phyloP scores from a whole-genome alignment of 257 asterid genomes.

The Solanum bukasovii region DNA sequence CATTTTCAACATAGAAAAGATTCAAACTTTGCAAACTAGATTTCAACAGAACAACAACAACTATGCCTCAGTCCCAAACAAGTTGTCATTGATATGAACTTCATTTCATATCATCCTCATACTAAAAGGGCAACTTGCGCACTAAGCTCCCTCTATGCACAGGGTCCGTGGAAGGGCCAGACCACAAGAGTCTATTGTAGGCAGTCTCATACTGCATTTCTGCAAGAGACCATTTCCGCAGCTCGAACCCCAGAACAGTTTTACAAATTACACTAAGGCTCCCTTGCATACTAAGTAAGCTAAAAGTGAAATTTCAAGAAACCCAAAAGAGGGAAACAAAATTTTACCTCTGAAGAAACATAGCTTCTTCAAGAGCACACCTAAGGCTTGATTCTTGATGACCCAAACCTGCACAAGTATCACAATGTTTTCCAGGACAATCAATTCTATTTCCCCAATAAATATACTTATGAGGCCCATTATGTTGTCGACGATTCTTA shows the following conservation, averaged over 20 bases:
- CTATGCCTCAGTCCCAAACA: neutral
- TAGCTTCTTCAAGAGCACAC: constrained; percentile 97
- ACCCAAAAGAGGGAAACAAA: neutral
- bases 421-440: constrained; percentile 98
- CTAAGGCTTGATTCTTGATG: constrained; percentile 99
- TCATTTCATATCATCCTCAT: neutral
- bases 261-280: neutral
- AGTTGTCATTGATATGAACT: neutral
- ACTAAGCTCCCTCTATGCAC: neutral
- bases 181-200: neutral
- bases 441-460: constrained; percentile 89
- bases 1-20: neutral
- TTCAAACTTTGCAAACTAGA: neutral
- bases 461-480: constrained; percentile 52
- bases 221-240: neutral
- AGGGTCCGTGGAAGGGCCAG: neutral
- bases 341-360: constrained; percentile 64
- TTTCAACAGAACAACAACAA: neutral
- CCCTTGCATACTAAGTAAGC: neutral
- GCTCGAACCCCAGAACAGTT: neutral
- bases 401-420: constrained; percentile 86
- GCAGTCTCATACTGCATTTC: neutral
- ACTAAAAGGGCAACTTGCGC: neutral
- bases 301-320: neutral
- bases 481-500: constrained; percentile 1